Conservation (phyloP, 208 protist species). For the Trypanosoma cruzi region DNA sequence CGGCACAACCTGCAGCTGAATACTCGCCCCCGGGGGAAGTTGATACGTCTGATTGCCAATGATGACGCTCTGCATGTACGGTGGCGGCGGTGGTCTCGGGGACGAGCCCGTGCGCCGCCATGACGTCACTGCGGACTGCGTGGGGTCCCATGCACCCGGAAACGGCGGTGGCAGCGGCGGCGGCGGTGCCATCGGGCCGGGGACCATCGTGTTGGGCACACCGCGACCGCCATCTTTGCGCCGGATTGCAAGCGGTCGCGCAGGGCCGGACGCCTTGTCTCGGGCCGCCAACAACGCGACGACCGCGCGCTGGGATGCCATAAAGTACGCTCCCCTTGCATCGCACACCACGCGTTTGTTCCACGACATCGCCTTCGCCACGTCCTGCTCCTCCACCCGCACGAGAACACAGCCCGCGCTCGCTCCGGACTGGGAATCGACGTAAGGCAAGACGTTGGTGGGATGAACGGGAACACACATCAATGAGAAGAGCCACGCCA, state of each 20-base stretch:
- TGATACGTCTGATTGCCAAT: conserved; percentile 61
- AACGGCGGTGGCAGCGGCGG: conserved; percentile 26
- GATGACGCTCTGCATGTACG: conserved; percentile 50
- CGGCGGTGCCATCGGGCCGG: neutral
- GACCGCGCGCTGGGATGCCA: conserved; percentile 15
- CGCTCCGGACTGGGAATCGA: conserved; percentile 18
- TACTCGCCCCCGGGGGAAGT: conserved; percentile 45
- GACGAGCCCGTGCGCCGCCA: conserved; percentile 9
- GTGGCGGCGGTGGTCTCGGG: conserved; percentile 32
- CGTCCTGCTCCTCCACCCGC: conserved; percentile 25
- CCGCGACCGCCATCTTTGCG: conserved; percentile 9
- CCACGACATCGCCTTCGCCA: conserved; percentile 18
- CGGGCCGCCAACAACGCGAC: conserved; percentile 23
- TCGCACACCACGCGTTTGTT: conserved; percentile 38
- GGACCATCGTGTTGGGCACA: neutral
- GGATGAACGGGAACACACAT: conserved; percentile 35
- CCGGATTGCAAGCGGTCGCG: conserved; percentile 23
- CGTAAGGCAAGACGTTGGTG: conserved; percentile 23
- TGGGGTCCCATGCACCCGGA: conserved; percentile 19
- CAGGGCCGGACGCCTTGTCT: conserved; percentile 16
- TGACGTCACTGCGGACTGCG: neutral
- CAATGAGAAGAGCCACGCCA: conserved; percentile 54
- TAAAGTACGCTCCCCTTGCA: conserved; percentile 18
- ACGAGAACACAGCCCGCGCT: conserved; percentile 30
- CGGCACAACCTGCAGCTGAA: conserved; percentile 66